Conservation (phyloP, 805 yeast genomes). For the Yamadazyma takamatsuzukensis region DNA sequence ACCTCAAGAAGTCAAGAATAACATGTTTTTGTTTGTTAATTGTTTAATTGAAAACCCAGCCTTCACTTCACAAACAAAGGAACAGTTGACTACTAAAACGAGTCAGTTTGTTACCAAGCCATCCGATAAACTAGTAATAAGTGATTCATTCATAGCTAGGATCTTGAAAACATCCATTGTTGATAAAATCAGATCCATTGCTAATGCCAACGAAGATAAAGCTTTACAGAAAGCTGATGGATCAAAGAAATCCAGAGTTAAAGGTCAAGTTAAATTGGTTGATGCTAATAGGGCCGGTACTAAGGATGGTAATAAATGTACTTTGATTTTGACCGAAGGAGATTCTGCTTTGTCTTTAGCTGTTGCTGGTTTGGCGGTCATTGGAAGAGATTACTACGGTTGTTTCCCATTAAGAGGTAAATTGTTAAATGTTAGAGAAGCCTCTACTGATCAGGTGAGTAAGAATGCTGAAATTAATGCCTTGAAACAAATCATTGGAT, state of each 20-base stretch:
- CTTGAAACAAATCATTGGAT: slow-evolving; percentile 89
- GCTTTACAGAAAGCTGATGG: slow-evolving; percentile 90
- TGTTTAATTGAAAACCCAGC: slow-evolving; percentile 96
- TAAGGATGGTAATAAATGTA: slow-evolving; percentile 84
- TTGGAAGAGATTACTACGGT: slow-evolving; percentile 93
- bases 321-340: slow-evolving; percentile 92
- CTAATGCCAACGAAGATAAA: slow-evolving; percentile 84
- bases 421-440: slow-evolving; percentile 91
- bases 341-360: slow-evolving; percentile 93
- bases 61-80: slow-evolving; percentile 96
- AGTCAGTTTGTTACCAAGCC: slow-evolving; percentile 82
- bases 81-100: slow-evolving; percentile 85
- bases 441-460: slow-evolving; percentile 90
- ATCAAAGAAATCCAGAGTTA: slow-evolving; percentile 73
- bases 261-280: slow-evolving; percentile 83
- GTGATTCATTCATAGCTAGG: slow-evolving; percentile 72
- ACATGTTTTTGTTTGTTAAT: slow-evolving; percentile 87
- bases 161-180: slow-evolving; percentile 60
- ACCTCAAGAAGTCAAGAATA: slow-evolving; percentile 84
- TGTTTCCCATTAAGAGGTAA: slow-evolving; percentile 96
- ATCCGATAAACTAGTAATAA: slow-evolving; percentile 53
- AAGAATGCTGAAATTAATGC: slow-evolving; percentile 95
- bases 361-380: slow-evolving; percentile 88
- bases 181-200: slow-evolving; percentile 78
- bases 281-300: slow-evolving; percentile 98